Evolutionary conservation across 805 yeast genomes (phyloP), one percentile per base, ranked within the genome.

Genomic region (Nakazawaea holstii): DNA sequence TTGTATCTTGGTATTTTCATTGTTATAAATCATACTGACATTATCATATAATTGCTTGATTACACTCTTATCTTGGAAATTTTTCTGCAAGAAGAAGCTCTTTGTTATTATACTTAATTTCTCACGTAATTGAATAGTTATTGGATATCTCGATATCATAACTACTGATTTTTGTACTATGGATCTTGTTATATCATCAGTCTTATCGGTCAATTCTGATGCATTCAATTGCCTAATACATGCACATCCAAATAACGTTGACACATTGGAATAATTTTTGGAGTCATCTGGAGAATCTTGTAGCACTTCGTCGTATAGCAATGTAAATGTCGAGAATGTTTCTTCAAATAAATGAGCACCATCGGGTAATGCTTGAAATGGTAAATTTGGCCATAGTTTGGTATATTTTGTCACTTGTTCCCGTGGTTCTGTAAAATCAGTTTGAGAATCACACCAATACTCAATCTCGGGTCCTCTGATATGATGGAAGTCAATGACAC

Each of bases 351-450:
- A 74, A 62, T 94, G 99, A 2, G 95, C 84, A 4, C 98, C 98
- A 65, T 94, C 99, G 0, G 99, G 98, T 20, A 94, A 68, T 1
- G 97, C 95, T 61, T 91, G 97, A 59, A 94, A 94, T 2, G 99
- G 95, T 37, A 94, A 66, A 58, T 84, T 81, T 9, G 94, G 90
- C 91, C 97, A 94, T 15, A 85, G 66, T 3, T 66, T 57, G 13
- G 63, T 56, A 27, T 59, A 60, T 37, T 67, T 64, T 20, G 66
- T 66, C 32, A 60, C 55, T 35, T 65, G 57, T 1, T 50, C 53
- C n/a, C 48, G 29, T 29, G 66, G 68, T 27, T 64, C 68, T 4
- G 50, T 55, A 6, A 46, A 52, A 0, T 61, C 53, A 45, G 66
- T 62, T 38, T 67, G 66, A 49, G 68, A 67, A 57, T 77, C 80